These are phyloP conservation scores for Hortiboletus campestris DNA, from an alignment of 768 basidiomycete genomes.

Conservation along the genomic window DNA sequence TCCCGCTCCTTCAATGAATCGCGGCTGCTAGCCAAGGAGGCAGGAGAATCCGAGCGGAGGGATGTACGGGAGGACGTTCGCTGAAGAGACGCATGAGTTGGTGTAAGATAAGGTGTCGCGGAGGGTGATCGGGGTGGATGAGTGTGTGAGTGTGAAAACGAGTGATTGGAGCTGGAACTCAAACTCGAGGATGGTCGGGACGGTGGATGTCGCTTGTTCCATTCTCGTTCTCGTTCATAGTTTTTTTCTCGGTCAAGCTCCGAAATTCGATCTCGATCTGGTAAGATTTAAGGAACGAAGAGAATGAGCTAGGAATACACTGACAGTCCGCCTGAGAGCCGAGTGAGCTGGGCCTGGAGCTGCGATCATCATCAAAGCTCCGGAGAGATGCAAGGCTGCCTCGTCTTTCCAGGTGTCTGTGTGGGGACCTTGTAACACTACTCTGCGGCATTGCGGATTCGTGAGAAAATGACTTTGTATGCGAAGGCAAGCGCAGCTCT, in stretches of 20 bases:
- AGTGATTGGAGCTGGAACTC: constrained; percentile 34
- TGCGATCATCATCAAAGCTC: constrained; percentile 40
- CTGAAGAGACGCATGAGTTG: constrained; percentile 30
- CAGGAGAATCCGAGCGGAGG: constrained; percentile 43
- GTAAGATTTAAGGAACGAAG: neutral
- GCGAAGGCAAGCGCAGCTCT: constrained; percentile 28
- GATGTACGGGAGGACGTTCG: constrained; percentile 35
- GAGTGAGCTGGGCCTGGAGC: constrained; percentile 44
- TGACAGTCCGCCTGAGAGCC: constrained; percentile 54
- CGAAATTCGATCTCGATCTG: constrained; percentile 46
- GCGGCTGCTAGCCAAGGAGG: constrained; percentile 36
- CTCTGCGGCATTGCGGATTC: constrained; percentile 13
- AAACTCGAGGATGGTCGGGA: constrained; percentile 46
- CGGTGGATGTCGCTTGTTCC: constrained; percentile 48
- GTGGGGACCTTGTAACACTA: constrained; percentile 4
- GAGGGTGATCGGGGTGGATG: constrained; percentile 42
- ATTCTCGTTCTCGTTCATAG: constrained; percentile 50
- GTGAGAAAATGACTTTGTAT: constrained; percentile 18
- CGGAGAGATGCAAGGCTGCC: constrained; percentile 42
- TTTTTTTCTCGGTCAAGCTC: constrained; percentile 45
- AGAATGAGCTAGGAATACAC: constrained; percentile 19
- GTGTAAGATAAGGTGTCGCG: constrained; percentile 35
- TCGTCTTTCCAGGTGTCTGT: constrained; percentile 23
- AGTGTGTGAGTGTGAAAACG: constrained; percentile 36
- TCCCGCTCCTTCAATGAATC: constrained; percentile 34